A percentile compares a stretch with the other conserved stretches of the same genome.
These are phyloP conservation scores for Fusarium begoniae DNA, from an alignment of 2,329 filamentous ascomycete genomes.

Conservation along the genomic window DNA sequence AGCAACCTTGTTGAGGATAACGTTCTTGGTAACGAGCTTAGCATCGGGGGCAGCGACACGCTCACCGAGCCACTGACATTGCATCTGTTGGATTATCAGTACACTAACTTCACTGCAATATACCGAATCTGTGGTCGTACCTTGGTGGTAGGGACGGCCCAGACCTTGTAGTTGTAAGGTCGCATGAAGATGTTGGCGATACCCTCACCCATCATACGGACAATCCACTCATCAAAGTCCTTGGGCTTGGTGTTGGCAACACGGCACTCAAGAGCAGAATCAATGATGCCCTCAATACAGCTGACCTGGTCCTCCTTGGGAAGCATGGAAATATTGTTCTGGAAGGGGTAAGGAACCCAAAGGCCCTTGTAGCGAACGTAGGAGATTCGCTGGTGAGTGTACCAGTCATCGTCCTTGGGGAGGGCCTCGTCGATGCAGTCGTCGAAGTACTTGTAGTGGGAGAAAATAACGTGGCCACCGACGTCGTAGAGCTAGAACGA, in stretches of 20 bases:
- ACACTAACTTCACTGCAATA: neutral
- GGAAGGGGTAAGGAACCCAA: slow-evolving; percentile 99
- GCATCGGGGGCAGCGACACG: slow-evolving; percentile 96
- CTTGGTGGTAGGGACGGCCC: slow-evolving; percentile 97
- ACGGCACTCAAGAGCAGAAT: slow-evolving; percentile 87
- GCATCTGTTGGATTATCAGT: slow-evolving; percentile 73
- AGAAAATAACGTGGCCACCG: slow-evolving; percentile 98
- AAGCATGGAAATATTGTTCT: slow-evolving; percentile 99
- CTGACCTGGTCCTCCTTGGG: slow-evolving; percentile 96
- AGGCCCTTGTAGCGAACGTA: slow-evolving; percentile 96
- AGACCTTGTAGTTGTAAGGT: slow-evolving; percentile 99
- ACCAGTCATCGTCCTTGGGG: slow-evolving; percentile 95
- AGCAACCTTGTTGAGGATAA: slow-evolving; percentile 94
- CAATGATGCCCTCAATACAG: slow-evolving; percentile 95
- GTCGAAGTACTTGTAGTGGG: slow-evolving; percentile 99
- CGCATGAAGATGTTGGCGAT: slow-evolving; percentile 98
- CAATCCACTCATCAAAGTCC: slow-evolving; percentile 98
- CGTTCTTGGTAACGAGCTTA: slow-evolving; percentile 92
- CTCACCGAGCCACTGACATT: slow-evolving; percentile 98
- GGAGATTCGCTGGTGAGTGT: slow-evolving; percentile 96
- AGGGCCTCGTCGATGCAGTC: slow-evolving; percentile 98
- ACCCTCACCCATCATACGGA: slow-evolving; percentile 88
- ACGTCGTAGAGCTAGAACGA: slow-evolving; percentile 89
- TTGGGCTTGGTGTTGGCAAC: slow-evolving; percentile 91
- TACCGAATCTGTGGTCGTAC: slow-evolving; percentile 56